Evolutionary conservation across 2,329 filamentous ascomycete species (phyloP).

Genomic region (Diaporthe sp.): DNA sequence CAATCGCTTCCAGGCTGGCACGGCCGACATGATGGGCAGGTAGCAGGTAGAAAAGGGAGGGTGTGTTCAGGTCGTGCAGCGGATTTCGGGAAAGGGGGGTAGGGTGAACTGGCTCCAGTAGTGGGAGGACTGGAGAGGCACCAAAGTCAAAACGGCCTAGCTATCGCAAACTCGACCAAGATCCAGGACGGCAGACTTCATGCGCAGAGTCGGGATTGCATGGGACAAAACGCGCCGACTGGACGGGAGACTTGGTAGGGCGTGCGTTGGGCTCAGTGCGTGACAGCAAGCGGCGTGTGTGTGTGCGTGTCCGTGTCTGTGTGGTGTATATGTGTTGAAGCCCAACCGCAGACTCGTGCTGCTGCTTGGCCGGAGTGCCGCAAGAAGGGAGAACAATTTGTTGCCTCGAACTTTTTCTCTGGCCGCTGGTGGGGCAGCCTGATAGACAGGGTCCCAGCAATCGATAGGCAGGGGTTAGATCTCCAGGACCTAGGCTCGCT

Average conservation of each 20-base stretch:
- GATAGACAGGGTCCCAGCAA: conserved; percentile 34
- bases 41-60: conserved; percentile 40
- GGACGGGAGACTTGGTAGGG: conserved; percentile 28
- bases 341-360: conserved; percentile 29
- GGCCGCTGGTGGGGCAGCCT: conserved; percentile 37
- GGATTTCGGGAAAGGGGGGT: conserved; percentile 38
- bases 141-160: conserved; percentile 33
- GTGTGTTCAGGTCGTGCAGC: conserved; percentile 39
- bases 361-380: conserved; percentile 21
- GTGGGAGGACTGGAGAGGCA: conserved; percentile 11
- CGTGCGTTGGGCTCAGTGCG: conserved; percentile 30
- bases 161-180: conserved; percentile 24
- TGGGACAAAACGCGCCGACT: conserved; percentile 37
- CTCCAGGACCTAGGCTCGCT: neutral
- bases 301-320: conserved; percentile 21
- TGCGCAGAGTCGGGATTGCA: conserved; percentile 36
- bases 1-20: conserved; percentile 74
- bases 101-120: conserved; percentile 30
- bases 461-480: conserved; percentile 31
- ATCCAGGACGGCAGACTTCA: conserved; percentile 20
- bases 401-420: conserved; percentile 36
- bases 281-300: conserved; percentile 30
- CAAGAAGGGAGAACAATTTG: neutral
- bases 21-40: conserved; percentile 59
- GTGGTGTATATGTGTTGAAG: conserved; percentile 36